Base-by-base conservation (phyloP, 768 basidiomycete genomes). In the Pleurotus citrinopileatus region DNA sequence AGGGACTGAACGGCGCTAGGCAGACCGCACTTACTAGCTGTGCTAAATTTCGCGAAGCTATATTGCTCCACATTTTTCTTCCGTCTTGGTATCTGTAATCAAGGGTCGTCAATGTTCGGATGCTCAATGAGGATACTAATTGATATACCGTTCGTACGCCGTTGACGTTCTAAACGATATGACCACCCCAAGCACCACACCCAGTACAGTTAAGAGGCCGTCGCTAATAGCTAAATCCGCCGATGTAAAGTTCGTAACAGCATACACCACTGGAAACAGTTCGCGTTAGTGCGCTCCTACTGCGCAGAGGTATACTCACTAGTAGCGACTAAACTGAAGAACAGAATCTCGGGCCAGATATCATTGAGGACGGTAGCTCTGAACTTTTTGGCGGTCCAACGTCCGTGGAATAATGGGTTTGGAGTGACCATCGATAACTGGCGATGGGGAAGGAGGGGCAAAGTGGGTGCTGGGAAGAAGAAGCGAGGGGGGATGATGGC, bases 91-190 rank as follows among this genome's bases (percentile, higher is more conserved):
- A 86, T 59, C 82, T 84, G 48, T 46, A 26, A 22, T 29, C 32
- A 34, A 22, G 36, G 29, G 29, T 55, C 22, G 4, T 22, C 22
- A 25, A 28, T 15, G 40, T 17, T 42, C 29, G 23, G 19, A 20
- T 22, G 4, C n/a, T 9, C 48, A 44, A 19, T 4, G n/a, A 29
- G 7, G 26, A 9, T 29, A 19, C 63, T n/a, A n/a, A n/a, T n/a
- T n/a, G n/a, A n/a, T 75, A 56, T 60, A 83, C 77, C 84, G 72
- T 51, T 86, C 83, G 62, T 87, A 87, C 1, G 87, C 86, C 29
- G 83, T 84, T 8, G 84, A 84, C 5, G 85, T 88, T 57, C 87
- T 73, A 70, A 89, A 90, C 0, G 83, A 84, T 50, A 90, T 82
- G 44, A 85, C 83, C 60, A 84, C 70, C 78, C 78, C 85, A 64